Conservation (phyloP, 2,329 filamentous ascomycete genomes). For the Aspergillus ochraceus region DNA sequence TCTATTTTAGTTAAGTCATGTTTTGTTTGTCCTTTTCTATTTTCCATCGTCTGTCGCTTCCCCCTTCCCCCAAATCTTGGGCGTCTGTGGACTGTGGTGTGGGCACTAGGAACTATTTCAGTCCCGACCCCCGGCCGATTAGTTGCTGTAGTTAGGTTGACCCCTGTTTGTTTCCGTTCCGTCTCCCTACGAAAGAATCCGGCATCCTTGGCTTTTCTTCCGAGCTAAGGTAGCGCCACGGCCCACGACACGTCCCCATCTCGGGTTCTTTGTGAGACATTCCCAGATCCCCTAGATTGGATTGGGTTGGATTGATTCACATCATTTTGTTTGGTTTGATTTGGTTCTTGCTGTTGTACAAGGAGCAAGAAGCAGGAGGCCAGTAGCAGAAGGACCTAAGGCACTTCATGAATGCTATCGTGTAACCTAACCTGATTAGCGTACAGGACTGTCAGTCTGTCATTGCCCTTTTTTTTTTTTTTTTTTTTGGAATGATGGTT, state of each 20-base stretch:
- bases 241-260: not conserved
- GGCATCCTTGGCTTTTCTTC: not conserved
- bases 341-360: no score
- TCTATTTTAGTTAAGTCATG: not conserved
- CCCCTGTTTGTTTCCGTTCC: not conserved
- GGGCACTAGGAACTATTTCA: not conserved
- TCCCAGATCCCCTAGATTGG: not conserved
- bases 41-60: not conserved
- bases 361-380: no score
- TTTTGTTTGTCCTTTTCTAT: not conserved
- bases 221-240: no score
- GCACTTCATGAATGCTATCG: constrained; percentile 15
- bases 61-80: not conserved
- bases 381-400: not conserved
- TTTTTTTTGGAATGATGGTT: not conserved
- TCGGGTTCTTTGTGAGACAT: not conserved
- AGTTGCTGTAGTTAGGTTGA: not conserved
- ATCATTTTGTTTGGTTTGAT: no score
- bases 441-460: not conserved
- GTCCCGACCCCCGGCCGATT: no score
- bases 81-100: no score
- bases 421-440: constrained; percentile 8
- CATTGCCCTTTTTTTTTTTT: no score
- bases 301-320: not conserved
- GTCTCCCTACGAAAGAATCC: not conserved